Conservation (phyloP, 148 eudicot genomes). For the Linanthus parryae region DNA sequence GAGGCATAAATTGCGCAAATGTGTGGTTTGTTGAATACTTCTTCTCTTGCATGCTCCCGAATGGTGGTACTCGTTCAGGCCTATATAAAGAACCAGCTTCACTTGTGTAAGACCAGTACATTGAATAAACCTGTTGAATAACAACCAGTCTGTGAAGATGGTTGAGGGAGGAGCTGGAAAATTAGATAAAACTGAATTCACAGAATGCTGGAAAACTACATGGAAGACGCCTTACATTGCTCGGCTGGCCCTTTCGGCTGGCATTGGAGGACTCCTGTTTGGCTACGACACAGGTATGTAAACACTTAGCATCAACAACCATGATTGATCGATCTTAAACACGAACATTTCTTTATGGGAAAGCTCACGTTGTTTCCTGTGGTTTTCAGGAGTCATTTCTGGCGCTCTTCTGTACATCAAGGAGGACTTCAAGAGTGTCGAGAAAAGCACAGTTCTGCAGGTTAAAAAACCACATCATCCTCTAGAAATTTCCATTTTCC, state of each 20-base stretch:
- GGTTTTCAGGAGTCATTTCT: constrained; percentile 36
- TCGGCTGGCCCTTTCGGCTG: constrained; percentile 42
- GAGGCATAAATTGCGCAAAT: too few relatives aligned
- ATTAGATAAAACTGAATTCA: constrained; percentile 41
- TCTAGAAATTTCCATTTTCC: too few relatives aligned
- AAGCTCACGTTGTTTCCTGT: background rate
- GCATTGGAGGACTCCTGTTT: constrained; percentile 49
- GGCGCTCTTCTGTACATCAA: constrained; percentile 43
- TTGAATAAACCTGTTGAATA: too few relatives aligned
- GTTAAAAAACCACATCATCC: constrained; percentile 6
- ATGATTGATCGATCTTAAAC: background rate
- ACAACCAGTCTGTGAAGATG: too few relatives aligned
- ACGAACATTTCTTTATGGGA: background rate
- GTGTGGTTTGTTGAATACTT: too few relatives aligned
- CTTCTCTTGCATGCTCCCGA: too few relatives aligned
- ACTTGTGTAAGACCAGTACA: too few relatives aligned
- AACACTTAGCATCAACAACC: too few relatives aligned
- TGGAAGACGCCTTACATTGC: constrained; percentile 33
- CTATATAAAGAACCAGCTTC: too few relatives aligned
- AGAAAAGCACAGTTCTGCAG: constrained; percentile 28
- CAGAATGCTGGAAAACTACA: constrained; percentile 41
- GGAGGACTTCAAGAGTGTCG: constrained; percentile 29
- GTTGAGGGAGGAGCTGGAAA: constrained; percentile 38
- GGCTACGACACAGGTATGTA: constrained; percentile 36
- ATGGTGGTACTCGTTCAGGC: too few relatives aligned